Percentiles rank a stretch among this genome's conserved stretches.
Conservation (phyloP, 2,329 filamentous ascomycete genomes). For the Beauveria sp. region DNA sequence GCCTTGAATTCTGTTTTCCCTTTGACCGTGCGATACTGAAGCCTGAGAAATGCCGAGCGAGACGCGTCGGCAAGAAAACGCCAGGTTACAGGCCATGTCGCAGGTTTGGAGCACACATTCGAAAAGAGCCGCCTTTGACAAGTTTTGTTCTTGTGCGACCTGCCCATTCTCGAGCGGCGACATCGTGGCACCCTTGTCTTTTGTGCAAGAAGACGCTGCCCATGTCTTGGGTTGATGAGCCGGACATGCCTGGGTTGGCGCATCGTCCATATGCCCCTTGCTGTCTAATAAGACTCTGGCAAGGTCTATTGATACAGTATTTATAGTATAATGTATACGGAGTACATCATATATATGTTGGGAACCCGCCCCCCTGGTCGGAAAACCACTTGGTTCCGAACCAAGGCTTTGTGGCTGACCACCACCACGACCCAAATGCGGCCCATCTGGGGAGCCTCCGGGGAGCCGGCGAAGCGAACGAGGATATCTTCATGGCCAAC, state of each 20-base stretch:
- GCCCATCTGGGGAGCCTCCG: neutral
- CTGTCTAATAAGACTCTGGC: too few species aligned
- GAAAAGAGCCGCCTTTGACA: neutral
- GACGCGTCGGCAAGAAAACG: neutral
- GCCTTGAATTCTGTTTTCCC: neutral
- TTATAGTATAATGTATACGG: neutral
- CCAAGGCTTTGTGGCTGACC: neutral
- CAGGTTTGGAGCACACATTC: neutral
- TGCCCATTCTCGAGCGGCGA: neutral
- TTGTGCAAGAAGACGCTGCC: neutral
- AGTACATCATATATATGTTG: too few species aligned
- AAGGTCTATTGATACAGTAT: neutral
- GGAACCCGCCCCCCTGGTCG: neutral
- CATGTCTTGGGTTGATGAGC: neutral
- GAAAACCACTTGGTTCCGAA: neutral
- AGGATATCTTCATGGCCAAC: too few species aligned
- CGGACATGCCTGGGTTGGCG: too few species aligned
- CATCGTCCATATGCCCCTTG: too few species aligned
- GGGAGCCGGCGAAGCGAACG: neutral
- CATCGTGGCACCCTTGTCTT: too few species aligned
- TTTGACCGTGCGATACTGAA: neutral
- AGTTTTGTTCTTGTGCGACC: neutral
- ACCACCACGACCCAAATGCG: neutral
- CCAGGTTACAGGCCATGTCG: neutral
- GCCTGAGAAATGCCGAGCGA: neutral